Conservation (phyloP, 345 rosid species). For the Mangifera indica region DNA sequence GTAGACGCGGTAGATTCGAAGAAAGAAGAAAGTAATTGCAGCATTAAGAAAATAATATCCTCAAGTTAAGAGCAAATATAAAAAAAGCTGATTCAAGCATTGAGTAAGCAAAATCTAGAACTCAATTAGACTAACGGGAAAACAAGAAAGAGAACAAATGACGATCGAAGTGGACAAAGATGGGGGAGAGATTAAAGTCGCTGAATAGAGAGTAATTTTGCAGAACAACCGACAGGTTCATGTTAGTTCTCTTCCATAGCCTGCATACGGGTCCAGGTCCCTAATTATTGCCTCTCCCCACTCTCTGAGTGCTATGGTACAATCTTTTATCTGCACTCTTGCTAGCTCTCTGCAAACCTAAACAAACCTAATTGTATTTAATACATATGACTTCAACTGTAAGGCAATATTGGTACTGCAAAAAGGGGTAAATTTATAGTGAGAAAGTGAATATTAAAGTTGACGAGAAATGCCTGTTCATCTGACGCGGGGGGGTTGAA, state of each 20-base stretch:
- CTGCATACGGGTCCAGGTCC: conserved; percentile 44
- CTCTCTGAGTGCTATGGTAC: not conserved
- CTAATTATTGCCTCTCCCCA: conserved; percentile 33
- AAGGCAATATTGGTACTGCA: not conserved
- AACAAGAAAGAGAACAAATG: not conserved
- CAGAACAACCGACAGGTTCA: conserved; percentile 48
- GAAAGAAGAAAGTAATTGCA: conserved; percentile 15
- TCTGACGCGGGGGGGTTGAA: not conserved
- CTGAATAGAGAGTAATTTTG: not conserved
- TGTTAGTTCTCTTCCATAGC: conserved; percentile 40
- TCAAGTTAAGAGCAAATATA: too few relatives aligned
- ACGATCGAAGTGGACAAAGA: not conserved
- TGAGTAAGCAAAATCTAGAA: not conserved
- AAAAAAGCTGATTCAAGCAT: not conserved
- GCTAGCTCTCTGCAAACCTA: conserved; percentile 11
- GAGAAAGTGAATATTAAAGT: too few relatives aligned
- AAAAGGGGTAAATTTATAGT: not conserved
- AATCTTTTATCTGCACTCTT: not conserved
- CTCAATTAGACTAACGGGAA: not conserved
- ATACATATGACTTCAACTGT: not conserved
- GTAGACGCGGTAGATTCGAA: conserved; percentile 16
- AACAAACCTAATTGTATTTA: not conserved
- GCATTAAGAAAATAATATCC: not conserved
- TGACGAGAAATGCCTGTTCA: not conserved
- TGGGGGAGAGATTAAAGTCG: conserved; percentile 11